A percentile compares a stretch with the other conserved stretches of the same genome.
Conservation (phyloP, 306 rosid species). For the Senna siamea region DNA sequence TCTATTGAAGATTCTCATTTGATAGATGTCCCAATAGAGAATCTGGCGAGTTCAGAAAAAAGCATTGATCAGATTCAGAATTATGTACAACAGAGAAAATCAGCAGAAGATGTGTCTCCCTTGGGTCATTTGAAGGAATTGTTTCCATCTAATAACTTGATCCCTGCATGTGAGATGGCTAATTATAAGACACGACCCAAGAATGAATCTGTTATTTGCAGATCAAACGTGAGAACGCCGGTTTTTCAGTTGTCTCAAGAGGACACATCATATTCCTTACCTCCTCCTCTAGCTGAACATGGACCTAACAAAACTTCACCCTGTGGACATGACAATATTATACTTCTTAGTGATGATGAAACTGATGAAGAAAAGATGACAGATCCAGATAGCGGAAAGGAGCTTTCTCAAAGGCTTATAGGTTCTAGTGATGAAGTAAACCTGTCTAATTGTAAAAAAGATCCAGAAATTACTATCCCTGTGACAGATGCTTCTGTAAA, state of each 20-base stretch:
- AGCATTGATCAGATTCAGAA: constrained; percentile 44
- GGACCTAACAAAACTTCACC: constrained; percentile 51
- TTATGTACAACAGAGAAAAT: constrained; percentile 44
- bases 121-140: constrained; percentile 35
- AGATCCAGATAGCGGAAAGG: constrained; percentile 49
- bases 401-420: constrained; percentile 43
- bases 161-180: constrained; percentile 38
- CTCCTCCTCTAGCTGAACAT: constrained; percentile 43
- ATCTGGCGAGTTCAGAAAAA: constrained; percentile 38
- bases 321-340: constrained; percentile 48
- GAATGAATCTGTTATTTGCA: constrained; percentile 48
- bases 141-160: constrained; percentile 32
- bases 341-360: constrained; percentile 87
- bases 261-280: constrained; percentile 51
- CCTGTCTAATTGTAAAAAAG: constrained; percentile 46
- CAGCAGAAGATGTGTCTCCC: constrained; percentile 43
- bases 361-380: constrained; percentile 56
- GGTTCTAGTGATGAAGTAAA: constrained; percentile 52
- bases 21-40: constrained; percentile 50
- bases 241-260: constrained; percentile 59
- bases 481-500: constrained; percentile 53
- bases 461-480: constrained; percentile 46
- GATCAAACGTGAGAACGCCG: constrained; percentile 44
- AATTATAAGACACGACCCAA: constrained; percentile 38
- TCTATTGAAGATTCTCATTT: constrained; percentile 46